Evolutionary conservation across 2,329 filamentous ascomycete genomes (phyloP).

Genomic region (Lecanoromycetidae sp.): DNA sequence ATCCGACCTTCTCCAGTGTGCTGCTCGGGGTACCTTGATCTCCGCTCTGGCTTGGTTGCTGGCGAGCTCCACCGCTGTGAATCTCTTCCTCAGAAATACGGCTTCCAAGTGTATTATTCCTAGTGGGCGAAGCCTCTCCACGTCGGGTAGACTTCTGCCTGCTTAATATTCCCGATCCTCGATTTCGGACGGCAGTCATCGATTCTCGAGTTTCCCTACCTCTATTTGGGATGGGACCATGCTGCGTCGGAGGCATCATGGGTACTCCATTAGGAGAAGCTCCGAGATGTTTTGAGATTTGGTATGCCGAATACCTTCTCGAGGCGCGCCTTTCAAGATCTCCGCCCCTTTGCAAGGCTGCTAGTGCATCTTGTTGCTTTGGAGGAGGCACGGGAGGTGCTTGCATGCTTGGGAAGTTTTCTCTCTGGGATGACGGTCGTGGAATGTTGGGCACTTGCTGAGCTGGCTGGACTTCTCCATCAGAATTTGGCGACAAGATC

Average conservation of each 20-base stretch:
- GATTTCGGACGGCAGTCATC: slow-evolving; percentile 55
- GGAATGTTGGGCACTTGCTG: slow-evolving; percentile 48
- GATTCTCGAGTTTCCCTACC: slow-evolving; percentile 77
- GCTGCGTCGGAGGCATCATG: slow-evolving; percentile 67
- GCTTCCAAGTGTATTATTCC: slow-evolving; percentile 33
- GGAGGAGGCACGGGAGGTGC: slow-evolving; percentile 71
- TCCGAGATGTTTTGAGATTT: slow-evolving; percentile 88
- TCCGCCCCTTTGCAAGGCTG: slow-evolving; percentile 79
- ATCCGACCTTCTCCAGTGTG: slow-evolving; percentile 25
- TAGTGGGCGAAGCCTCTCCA: slow-evolving; percentile 51
- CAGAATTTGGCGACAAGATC: slow-evolving; percentile 32
- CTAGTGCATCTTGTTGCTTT: slow-evolving; percentile 77
- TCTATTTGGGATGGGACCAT: slow-evolving; percentile 71
- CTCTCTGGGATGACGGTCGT: slow-evolving; percentile 27
- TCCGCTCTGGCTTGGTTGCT: slow-evolving; percentile 28
- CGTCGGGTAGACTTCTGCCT: slow-evolving; percentile 39
- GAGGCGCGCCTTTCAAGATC: slow-evolving; percentile 88
- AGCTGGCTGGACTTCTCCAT: slow-evolving; percentile 29
- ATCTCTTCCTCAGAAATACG: slow-evolving; percentile 53
- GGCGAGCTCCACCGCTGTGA: slow-evolving; percentile 26
- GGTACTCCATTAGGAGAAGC: slow-evolving; percentile 70
- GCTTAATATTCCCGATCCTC: slow-evolving; percentile 41
- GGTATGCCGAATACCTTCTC: slow-evolving; percentile 86
- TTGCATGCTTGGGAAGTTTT: slow-evolving; percentile 46
- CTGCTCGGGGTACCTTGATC: slow-evolving; percentile 24